Evolutionary conservation across 2,329 filamentous ascomycete species (phyloP), one percentile per base, ranked within the genome.

Genomic region (Huntiella decipiens): DNA sequence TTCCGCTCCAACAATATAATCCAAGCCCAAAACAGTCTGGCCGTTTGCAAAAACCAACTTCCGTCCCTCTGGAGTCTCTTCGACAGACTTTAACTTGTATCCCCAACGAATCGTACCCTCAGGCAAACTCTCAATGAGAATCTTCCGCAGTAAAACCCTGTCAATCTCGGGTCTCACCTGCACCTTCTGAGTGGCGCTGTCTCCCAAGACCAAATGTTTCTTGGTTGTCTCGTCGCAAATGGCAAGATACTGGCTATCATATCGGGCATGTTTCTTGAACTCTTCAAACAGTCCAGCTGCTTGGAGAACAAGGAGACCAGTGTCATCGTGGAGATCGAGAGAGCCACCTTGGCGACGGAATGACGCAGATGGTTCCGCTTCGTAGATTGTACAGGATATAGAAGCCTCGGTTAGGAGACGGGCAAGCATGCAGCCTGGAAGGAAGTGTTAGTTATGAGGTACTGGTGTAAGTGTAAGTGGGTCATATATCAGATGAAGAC

Each of bases 121-220:
- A 0, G 70, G 61, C 7, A 71, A 58, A 2, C 66, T 66, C 17
- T 65, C 58, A 13, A 63, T 55, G 6, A 73, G 57, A 3, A 73
- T 57, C 38, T 61, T 53, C 5, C 65, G 59, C 12, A 73, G 58
- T 16, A 59, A 56, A 4, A 57, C 52, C 13, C 70, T 64, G 54
- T 75, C 70, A 50, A 74, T 74, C 54, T 74, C 71, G 0, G 68
- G 68, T 5, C 65, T 60, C 47, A 63, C 60, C 38, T 55, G 55
- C 4, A 39, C 6, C 22, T 31, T 33, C 22, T 28, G 22, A 16
- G 61, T 51, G 38, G 58, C 54, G 15, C 58, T 56, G 4, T 60
- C 42, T 28, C 48, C 51, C n/a, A 52, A 49, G 10, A 51, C 46
- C 16, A 51, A 53, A 10, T 49, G 49, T 1, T 48, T 51, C 1